phyloP scores from a whole-genome alignment of 2,329 filamentous ascomycete genomes.

The Ophiocordyceps polyrhachis-furcata region DNA sequence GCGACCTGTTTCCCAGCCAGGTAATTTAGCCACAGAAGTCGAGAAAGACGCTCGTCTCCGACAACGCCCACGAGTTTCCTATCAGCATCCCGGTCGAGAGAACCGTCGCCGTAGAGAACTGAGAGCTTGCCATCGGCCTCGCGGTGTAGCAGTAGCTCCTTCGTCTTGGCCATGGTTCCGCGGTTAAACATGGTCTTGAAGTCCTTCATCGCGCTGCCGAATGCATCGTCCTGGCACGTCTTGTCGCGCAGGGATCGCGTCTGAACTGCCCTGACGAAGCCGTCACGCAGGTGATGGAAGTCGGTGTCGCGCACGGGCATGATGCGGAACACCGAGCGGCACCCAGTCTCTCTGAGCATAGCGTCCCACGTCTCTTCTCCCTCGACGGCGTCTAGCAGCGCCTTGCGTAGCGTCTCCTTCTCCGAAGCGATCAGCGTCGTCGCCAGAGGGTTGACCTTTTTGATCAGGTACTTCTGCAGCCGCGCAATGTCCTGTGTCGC shows the following conservation, averaged over 20 bases:
- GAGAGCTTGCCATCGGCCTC: conserved; percentile 46
- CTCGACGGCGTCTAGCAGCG: conserved; percentile 49
- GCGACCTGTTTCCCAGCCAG: conserved; percentile 73
- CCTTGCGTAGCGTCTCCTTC: conserved; percentile 50
- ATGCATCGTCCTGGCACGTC: conserved; percentile 49
- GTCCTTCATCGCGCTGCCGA: conserved; percentile 53
- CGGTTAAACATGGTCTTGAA: conserved; percentile 74
- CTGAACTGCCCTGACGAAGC: conserved; percentile 72
- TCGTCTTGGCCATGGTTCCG: conserved; percentile 61
- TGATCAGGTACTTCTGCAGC: conserved; percentile 63
- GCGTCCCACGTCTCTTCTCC: conserved; percentile 59
- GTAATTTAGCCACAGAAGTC: conserved; percentile 78
- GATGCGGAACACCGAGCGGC: conserved; percentile 66
- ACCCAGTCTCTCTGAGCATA: conserved; percentile 44
- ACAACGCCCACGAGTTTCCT: conserved; percentile 49
- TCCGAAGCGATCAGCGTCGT: conserved; percentile 71
- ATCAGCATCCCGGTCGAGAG: conserved; percentile 23
- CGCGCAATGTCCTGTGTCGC: conserved; percentile 63
- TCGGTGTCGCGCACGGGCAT: conserved; percentile 87
- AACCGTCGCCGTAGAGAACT: conserved; percentile 47
- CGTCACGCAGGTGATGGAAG: conserved; percentile 81
- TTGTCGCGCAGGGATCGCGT: conserved; percentile 43
- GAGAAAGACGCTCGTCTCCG: conserved; percentile 59
- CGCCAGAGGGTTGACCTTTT: conserved; percentile 56
- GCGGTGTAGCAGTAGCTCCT: conserved; percentile 56